Percentiles rank a stretch among this genome's conserved stretches.
These are phyloP conservation scores for Mortierella sp. DNA, from an alignment of 371 early-diverging fungal genomes.

Conservation along the genomic window DNA sequence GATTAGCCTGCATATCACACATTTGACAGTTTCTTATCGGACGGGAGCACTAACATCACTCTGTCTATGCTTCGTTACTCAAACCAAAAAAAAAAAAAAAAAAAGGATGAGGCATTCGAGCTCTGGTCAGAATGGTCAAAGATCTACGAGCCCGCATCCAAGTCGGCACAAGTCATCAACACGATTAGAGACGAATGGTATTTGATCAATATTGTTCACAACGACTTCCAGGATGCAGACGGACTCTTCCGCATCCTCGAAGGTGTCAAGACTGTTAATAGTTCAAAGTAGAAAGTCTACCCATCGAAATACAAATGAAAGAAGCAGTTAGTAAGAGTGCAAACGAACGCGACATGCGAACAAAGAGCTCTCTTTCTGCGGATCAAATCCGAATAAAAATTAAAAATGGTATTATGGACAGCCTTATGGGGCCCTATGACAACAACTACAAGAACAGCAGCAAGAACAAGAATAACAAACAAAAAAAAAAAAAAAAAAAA, in stretches of 20 bases:
- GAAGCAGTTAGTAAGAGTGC: too few relatives aligned
- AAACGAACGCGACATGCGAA: too few relatives aligned
- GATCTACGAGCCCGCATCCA: slow-evolving; percentile 74
- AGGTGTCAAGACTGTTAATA: slow-evolving; percentile 16
- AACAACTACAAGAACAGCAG: too few relatives aligned
- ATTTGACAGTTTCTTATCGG: neutral
- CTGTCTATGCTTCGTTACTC: neutral
- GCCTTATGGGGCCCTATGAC: too few relatives aligned
- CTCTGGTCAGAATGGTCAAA: slow-evolving; percentile 93
- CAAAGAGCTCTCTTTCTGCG: too few relatives aligned
- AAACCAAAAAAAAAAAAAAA: neutral
- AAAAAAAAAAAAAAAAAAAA: too few relatives aligned
- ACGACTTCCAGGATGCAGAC: slow-evolving; percentile 85
- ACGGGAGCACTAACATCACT: neutral
- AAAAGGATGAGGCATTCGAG: slow-evolving; percentile 94
- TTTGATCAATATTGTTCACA: slow-evolving; percentile 95
- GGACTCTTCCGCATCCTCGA: slow-evolving; percentile 82
- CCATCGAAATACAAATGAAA: too few relatives aligned
- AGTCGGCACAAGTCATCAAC: slow-evolving; percentile 69
- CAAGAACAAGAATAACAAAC: too few relatives aligned
- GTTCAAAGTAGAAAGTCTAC: neutral
- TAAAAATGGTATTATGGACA: too few relatives aligned
- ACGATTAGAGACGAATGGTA: slow-evolving; percentile 85
- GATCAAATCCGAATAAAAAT: too few relatives aligned
- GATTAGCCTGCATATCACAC: neutral